Conservation (phyloP, 2,329 filamentous ascomycete species). For the Fusarium sp. region DNA sequence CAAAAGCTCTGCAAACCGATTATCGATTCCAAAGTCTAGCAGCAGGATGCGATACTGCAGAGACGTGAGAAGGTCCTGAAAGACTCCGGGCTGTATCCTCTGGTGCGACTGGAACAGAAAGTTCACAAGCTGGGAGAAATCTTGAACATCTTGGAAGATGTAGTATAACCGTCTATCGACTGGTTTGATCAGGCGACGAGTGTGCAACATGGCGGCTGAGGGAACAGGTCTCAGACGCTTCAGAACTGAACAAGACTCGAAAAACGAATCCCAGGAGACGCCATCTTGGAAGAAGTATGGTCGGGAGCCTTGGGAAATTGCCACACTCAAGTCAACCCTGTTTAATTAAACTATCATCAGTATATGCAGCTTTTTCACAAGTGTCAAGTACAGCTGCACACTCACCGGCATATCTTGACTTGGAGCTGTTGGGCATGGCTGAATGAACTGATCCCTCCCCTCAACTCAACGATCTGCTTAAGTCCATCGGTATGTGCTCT, state of each 20-base stretch:
- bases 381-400: neutral
- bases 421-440: neutral
- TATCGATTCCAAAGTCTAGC: neutral
- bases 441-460: neutral
- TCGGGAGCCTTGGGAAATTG: neutral
- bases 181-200: neutral
- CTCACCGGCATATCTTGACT: slow-evolving; percentile 3
- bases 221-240: neutral
- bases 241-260: neutral
- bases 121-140: neutral
- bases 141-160: neutral
- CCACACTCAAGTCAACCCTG: neutral
- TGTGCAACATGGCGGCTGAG: neutral
- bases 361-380: neutral
- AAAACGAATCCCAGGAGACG: neutral
- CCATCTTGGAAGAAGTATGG: neutral
- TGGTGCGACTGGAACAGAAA: neutral
- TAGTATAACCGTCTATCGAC: neutral
- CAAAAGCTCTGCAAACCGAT: neutral
- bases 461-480: neutral
- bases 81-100: neutral
- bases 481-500: neutral
- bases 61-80: neutral
- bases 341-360: neutral
- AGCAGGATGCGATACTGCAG: neutral